Evolutionary conservation across 1,284 basidiomycete species (phyloP), one percentile per base, ranked within the genome.

Genomic region (Marasmius oreades): DNA sequence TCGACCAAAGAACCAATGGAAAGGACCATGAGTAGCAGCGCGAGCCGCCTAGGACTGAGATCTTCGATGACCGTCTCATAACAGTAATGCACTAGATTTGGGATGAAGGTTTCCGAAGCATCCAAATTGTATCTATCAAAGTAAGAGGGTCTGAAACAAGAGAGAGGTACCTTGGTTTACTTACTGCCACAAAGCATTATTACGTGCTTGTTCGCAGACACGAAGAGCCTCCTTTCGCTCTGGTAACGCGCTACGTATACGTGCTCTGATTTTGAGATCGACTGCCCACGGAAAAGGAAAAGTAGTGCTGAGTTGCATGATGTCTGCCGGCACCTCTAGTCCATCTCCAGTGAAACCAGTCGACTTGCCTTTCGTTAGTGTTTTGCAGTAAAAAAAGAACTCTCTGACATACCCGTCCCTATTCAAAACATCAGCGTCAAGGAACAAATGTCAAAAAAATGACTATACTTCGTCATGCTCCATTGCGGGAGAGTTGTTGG

Each of bases 111-210:
- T 62, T 84, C 82, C 57, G 83, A 84, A 33, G 82, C 75, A 64
- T 87, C 85, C 53, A 86, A 73, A 62, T 84, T 85, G 68, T 84
- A 85, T 68, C 85, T 86, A 66, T 51, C 55, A 42, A 44, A 16
- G 39, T 28, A 43, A 37, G 46, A 56, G 54, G 55, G 64, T 61
- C 58, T 61, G 61, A 48, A 60, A 48, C 55, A 44, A 57, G 55
- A 52, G 58, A 48, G 28, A 26, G 51, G 23, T 56, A 52, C 55
- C 42, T 42, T 28, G 46, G 57, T 53, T 37, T 50, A 79, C 84
- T 64, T 69, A 85, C 85, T 86, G 85, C 85, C 85, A 88, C 59
- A 86, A 74, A 46, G 85, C 85, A 59, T 86, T 85, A 60, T 72
- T 73, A 56, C 78, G 78, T 33, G 84, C 84, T 67, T 82, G 77